These are phyloP conservation scores for Sporothrix luriei DNA, from an alignment of 2,329 filamentous ascomycete genomes.

Conservation along the genomic window DNA sequence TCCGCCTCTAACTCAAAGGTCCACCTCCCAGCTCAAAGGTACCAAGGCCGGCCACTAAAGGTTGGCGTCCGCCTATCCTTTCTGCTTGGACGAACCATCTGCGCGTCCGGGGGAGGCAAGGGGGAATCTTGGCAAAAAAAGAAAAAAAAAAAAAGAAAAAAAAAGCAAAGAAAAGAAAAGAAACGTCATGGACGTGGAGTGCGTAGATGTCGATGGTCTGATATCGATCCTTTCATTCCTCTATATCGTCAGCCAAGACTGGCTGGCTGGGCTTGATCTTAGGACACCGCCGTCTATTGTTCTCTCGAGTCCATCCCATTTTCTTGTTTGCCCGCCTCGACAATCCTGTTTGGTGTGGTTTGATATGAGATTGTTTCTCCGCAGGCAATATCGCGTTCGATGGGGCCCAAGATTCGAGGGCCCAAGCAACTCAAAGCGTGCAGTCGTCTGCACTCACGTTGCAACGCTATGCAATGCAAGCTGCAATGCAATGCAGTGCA, in stretches of 20 bases:
- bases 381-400: background rate
- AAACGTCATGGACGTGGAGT: too few relatives aligned
- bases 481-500: constrained; percentile 20
- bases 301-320: background rate
- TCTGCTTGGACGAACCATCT: too few relatives aligned
- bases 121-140: too few relatives aligned
- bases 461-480: constrained; percentile 1
- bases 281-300: background rate
- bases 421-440: constrained; percentile 1
- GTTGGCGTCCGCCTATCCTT: too few relatives aligned
- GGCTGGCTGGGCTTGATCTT: background rate
- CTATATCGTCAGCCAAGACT: background rate
- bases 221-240: background rate
- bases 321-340: background rate
- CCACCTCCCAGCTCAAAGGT: too few relatives aligned
- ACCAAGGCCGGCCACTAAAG: too few relatives aligned
- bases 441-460: background rate
- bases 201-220: background rate
- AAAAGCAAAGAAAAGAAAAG: too few relatives aligned
- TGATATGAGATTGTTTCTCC: background rate
- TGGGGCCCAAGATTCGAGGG: background rate
- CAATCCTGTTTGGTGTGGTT: constrained; percentile 4
- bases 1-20: too few relatives aligned
- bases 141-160: too few relatives aligned
- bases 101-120: too few relatives aligned